phyloP scores from a whole-genome alignment of 2,329 filamentous ascomycete species.

The Pseudogymnoascus sp. region DNA sequence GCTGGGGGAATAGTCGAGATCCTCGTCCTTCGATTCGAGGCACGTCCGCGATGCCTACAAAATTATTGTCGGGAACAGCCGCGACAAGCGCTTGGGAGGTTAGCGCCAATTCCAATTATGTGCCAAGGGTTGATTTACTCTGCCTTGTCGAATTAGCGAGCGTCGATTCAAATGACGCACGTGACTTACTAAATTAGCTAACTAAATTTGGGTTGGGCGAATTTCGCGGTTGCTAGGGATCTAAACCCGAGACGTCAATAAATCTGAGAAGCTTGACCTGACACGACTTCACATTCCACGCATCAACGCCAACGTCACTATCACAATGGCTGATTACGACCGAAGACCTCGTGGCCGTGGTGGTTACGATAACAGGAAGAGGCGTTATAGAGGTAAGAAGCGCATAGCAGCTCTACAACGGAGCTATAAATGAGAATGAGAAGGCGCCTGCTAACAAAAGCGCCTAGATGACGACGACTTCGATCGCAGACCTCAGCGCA shows the following conservation, averaged over 20 bases:
- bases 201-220: neutral
- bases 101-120: neutral
- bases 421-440: conserved; percentile 4
- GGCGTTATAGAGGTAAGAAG: conserved; percentile 65
- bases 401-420: neutral
- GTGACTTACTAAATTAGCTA: neutral
- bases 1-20: neutral
- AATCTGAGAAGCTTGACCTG: conserved; percentile 6
- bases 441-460: conserved; percentile 24
- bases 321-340: conserved; percentile 44
- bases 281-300: conserved; percentile 5
- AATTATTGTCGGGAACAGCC: conserved; percentile 10
- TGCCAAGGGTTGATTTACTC: neutral
- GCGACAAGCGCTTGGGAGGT: conserved; percentile 6
- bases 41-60: conserved; percentile 8
- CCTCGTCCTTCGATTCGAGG: neutral
- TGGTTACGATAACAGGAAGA: conserved; percentile 58
- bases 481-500: conserved; percentile 64
- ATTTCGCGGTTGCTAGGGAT: conserved; percentile 8
- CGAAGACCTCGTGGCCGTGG: conserved; percentile 27
- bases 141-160: conserved; percentile 1
- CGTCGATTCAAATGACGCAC: neutral
- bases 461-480: conserved; percentile 65
- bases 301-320: conserved; percentile 11
- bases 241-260: conserved; percentile 9